phyloP scores from a whole-genome alignment of 2,329 filamentous ascomycete genomes.

The Basipetospora chlamydospora region DNA sequence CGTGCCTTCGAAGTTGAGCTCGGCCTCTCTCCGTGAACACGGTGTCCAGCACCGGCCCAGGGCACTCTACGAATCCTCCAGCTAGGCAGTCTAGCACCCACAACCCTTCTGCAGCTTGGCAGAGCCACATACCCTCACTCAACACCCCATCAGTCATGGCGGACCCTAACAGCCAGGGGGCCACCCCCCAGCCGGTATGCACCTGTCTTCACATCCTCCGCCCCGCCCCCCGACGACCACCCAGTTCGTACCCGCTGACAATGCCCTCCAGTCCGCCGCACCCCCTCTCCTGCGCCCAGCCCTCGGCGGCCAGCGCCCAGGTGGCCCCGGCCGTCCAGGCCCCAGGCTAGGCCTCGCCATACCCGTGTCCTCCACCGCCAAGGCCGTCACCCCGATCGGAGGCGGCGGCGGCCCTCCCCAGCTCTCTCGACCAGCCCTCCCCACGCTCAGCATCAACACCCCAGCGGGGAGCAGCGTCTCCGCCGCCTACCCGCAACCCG shows the following conservation, averaged over 20 bases:
- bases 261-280: conserved; percentile 12
- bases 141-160: too few species aligned
- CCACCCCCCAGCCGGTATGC: conserved; percentile 5
- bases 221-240: too few species aligned
- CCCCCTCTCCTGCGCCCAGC: conserved; percentile 66
- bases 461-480: conserved; percentile 69
- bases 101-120: too few species aligned
- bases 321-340: conserved; percentile 46
- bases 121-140: too few species aligned
- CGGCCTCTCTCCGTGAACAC: too few species aligned
- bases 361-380: conserved; percentile 69
- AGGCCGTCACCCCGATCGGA: conserved; percentile 39
- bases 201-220: too few species aligned
- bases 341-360: conserved; percentile 82
- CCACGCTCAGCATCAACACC: conserved; percentile 73
- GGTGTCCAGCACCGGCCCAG: too few species aligned
- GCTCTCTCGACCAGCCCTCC: conserved; percentile 40
- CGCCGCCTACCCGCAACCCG: conserved; percentile 49
- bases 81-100: too few species aligned
- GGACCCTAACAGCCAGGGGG: too few species aligned
- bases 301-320: conserved; percentile 54
- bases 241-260: too few species aligned
- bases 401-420: conserved; percentile 14
- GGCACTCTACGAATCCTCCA: too few species aligned
- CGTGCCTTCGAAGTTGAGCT: too few species aligned